phyloP scores from a whole-genome alignment of 192 early-diverging fungal genomes.

The Backusella tarrabulga region DNA sequence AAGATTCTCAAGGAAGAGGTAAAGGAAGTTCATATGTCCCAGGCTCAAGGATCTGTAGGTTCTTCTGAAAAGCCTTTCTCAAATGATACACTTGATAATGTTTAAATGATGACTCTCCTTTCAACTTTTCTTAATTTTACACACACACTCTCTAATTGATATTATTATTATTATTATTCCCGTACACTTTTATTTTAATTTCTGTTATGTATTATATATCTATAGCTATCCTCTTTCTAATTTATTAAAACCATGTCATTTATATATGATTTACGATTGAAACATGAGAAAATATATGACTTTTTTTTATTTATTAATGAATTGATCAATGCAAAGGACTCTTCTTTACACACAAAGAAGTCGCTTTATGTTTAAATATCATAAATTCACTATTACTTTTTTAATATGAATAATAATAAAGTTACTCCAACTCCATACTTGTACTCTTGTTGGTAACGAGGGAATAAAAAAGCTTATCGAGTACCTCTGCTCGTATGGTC shows the following conservation, averaged over 20 bases:
- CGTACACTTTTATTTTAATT: neutral
- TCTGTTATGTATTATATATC: neutral
- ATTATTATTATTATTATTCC: neutral
- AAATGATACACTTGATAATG: constrained; percentile 5
- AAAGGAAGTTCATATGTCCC: constrained; percentile 7
- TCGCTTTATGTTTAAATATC: too few relatives aligned
- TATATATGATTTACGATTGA: neutral
- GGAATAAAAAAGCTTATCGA: too few relatives aligned
- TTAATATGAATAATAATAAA: too few relatives aligned
- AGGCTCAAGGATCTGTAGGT: neutral
- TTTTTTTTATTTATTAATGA: too few relatives aligned
- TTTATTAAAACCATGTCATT: neutral
- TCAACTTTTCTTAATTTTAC: neutral
- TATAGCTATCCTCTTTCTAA: neutral
- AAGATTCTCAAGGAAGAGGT: constrained; percentile 22
- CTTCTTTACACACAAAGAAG: too few relatives aligned
- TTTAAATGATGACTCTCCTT: neutral
- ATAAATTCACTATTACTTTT: too few relatives aligned
- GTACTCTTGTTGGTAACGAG: too few relatives aligned
- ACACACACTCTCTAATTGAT: neutral
- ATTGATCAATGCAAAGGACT: too few relatives aligned
- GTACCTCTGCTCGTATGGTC: too few relatives aligned
- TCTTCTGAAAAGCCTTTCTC: neutral
- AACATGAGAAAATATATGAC: too few relatives aligned
- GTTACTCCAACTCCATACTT: too few relatives aligned